A percentile compares a stretch with the other conserved stretches of the same genome.
These are phyloP conservation scores for Rachicladosporium sp. DNA, from an alignment of 2,329 filamentous ascomycete genomes.

Conservation along the genomic window DNA sequence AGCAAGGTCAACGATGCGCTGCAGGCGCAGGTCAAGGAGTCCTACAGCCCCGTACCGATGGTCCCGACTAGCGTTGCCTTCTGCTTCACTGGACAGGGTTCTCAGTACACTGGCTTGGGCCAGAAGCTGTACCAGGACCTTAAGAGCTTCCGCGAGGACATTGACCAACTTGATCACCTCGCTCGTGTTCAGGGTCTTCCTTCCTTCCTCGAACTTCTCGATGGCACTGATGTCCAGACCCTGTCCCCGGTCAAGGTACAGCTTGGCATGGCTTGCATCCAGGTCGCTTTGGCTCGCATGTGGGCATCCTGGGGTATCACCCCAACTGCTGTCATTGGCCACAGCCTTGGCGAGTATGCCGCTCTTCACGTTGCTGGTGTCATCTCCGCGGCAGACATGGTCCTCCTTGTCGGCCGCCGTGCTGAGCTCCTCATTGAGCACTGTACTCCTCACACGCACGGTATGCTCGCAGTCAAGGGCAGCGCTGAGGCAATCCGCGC, in stretches of 20 bases:
- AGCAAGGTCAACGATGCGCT: slow-evolving; percentile 34
- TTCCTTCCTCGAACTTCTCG: slow-evolving; percentile 37
- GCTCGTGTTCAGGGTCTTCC: slow-evolving; percentile 35
- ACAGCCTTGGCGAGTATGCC: slow-evolving; percentile 61
- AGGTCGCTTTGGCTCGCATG: slow-evolving; percentile 41
- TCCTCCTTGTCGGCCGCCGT: slow-evolving; percentile 58
- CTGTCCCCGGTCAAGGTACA: slow-evolving; percentile 41
- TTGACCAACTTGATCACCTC: slow-evolving; percentile 37
- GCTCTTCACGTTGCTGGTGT: slow-evolving; percentile 60
- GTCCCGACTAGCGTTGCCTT: slow-evolving; percentile 39
- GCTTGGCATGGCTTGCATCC: slow-evolving; percentile 41
- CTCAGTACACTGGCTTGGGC: slow-evolving; percentile 40
- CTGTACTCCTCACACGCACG: slow-evolving; percentile 55
- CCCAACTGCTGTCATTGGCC: slow-evolving; percentile 40
- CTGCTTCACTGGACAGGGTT: slow-evolving; percentile 41
- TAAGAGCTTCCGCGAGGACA: slow-evolving; percentile 36
- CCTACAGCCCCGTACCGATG: slow-evolving; percentile 41
- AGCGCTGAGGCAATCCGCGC: slow-evolving; percentile 40
- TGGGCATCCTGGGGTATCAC: slow-evolving; percentile 43
- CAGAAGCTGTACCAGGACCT: slow-evolving; percentile 39
- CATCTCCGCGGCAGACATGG: slow-evolving; percentile 56
- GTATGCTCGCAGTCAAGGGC: slow-evolving; percentile 50
- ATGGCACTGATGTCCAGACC: slow-evolving; percentile 36
- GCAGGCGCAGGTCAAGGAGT: slow-evolving; percentile 36
- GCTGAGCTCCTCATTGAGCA: slow-evolving; percentile 52